Evolutionary conservation across 1,139 yeast genomes (phyloP).

Genomic region (Nakaseomyces nivariensis): DNA sequence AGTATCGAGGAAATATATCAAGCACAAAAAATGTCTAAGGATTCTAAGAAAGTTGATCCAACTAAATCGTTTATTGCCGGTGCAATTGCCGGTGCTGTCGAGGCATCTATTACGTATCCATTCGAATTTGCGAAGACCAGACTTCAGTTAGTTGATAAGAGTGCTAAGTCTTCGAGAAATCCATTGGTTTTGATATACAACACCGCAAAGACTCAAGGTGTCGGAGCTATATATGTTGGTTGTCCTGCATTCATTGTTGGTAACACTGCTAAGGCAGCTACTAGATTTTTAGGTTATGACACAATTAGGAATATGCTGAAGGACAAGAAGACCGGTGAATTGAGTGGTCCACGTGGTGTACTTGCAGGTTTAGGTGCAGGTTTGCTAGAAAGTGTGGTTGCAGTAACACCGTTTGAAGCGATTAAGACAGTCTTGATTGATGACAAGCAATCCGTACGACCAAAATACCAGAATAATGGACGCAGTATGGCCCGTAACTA

Average conservation of each 20-base stretch:
- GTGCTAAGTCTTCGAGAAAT: constrained; percentile 60
- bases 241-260: constrained; percentile 97
- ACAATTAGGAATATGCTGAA: constrained; percentile 65
- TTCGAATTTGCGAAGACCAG: constrained; percentile 96
- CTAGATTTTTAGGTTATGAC: constrained; percentile 87
- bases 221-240: constrained; percentile 78
- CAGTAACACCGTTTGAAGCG: constrained; percentile 95
- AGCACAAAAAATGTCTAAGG: neutral
- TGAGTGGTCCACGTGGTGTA: constrained; percentile 85
- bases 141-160: constrained; percentile 69
- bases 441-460: constrained; percentile 67
- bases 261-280: constrained; percentile 90
- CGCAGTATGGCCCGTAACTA: constrained; percentile 37
- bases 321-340: constrained; percentile 69
- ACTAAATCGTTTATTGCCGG: constrained; percentile 82
- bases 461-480: constrained; percentile 65
- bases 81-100: constrained; percentile 89
- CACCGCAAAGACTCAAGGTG: constrained; percentile 71
- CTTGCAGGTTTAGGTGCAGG: constrained; percentile 97
- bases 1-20: no score
- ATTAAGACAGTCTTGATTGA: constrained; percentile 93
- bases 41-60: constrained; percentile 37
- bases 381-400: constrained; percentile 77
- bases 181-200: constrained; percentile 73
- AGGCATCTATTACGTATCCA: constrained; percentile 85